Percentiles rank a stretch among this genome's conserved stretches.
phyloP scores from a whole-genome alignment of 192 early-diverging fungal species.

The Coemansia sp. region DNA sequence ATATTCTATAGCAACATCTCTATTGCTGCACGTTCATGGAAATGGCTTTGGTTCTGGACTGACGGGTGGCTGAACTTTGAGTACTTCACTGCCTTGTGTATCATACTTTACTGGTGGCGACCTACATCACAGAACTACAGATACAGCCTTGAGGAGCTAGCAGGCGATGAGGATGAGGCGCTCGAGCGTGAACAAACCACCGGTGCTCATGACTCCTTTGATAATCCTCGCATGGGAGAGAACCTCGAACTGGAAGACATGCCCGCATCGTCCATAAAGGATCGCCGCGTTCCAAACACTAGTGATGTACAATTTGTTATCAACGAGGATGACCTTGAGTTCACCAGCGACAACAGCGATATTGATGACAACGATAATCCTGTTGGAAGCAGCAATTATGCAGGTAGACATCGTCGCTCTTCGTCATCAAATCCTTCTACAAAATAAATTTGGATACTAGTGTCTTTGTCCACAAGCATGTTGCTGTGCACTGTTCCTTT shows the following conservation, averaged over 20 bases:
- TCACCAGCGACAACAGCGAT: slow-evolving; percentile 26
- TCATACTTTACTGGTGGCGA: slow-evolving; percentile 87
- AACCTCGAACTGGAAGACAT: slow-evolving; percentile 46
- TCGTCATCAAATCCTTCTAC: not conserved
- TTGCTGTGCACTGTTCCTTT: too few relatives aligned
- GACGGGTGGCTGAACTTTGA: slow-evolving; percentile 93
- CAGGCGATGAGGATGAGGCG: slow-evolving; percentile 70
- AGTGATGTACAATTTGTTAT: slow-evolving; percentile 49
- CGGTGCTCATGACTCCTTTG: slow-evolving; percentile 32
- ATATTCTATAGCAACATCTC: slow-evolving; percentile 60
- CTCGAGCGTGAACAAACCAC: slow-evolving; percentile 59
- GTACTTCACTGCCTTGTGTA: slow-evolving; percentile 76
- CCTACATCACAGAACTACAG: slow-evolving; percentile 91
- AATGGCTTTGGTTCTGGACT: slow-evolving; percentile 86
- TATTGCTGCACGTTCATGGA: slow-evolving; percentile 80
- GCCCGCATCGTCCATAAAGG: slow-evolving; percentile 5
- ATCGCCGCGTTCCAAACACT: slow-evolving; percentile 14
- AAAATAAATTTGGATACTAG: too few relatives aligned
- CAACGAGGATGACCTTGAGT: slow-evolving; percentile 35
- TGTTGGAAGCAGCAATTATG: not conserved
- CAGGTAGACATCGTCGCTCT: not conserved
- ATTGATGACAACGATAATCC: slow-evolving; percentile 3
- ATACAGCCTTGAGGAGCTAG: slow-evolving; percentile 85
- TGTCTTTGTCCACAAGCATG: too few relatives aligned
- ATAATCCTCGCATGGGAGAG: slow-evolving; percentile 50